phyloP scores from a whole-genome alignment of 108 stramenopile species.

The Cyclostephanos invisitatus region DNA sequence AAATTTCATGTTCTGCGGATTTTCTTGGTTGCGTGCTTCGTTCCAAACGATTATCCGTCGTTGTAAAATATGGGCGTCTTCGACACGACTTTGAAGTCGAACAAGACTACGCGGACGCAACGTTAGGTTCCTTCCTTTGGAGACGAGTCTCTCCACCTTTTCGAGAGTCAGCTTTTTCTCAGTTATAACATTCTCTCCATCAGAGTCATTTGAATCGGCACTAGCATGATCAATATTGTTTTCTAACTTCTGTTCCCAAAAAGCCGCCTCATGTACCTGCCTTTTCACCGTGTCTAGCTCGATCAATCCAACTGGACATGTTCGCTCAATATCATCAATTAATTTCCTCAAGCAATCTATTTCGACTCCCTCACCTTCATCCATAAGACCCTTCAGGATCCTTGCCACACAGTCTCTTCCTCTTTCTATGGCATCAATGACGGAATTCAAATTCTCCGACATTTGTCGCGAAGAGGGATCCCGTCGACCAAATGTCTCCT shows the following conservation, averaged over 20 bases:
- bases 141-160: constrained; percentile 41
- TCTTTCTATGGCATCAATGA: constrained; percentile 46
- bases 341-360: constrained; percentile 55
- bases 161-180: constrained; percentile 50
- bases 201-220: constrained; percentile 55
- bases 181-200: constrained; percentile 31
- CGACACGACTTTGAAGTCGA: constrained; percentile 51
- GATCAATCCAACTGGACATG: constrained; percentile 46
- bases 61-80: constrained; percentile 59
- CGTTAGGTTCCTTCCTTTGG: constrained; percentile 41
- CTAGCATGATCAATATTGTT: constrained; percentile 31
- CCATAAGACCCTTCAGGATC: constrained; percentile 39
- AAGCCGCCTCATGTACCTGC: constrained; percentile 30
- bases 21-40: constrained; percentile 46
- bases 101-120: constrained; percentile 53
- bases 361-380: constrained; percentile 66
- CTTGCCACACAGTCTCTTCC: constrained; percentile 45
- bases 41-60: constrained; percentile 61
- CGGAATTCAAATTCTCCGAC: constrained; percentile 49
- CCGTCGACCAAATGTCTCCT: constrained; percentile 45
- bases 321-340: constrained; percentile 42
- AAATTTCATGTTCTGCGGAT: constrained; percentile 58
- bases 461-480: constrained; percentile 43
- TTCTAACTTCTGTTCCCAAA: constrained; percentile 44
- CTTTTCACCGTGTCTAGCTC: constrained; percentile 48